These are phyloP conservation scores for Penicillium cosmopolitanum DNA, from an alignment of 495 filamentous ascomycete species.

Conservation along the genomic window DNA sequence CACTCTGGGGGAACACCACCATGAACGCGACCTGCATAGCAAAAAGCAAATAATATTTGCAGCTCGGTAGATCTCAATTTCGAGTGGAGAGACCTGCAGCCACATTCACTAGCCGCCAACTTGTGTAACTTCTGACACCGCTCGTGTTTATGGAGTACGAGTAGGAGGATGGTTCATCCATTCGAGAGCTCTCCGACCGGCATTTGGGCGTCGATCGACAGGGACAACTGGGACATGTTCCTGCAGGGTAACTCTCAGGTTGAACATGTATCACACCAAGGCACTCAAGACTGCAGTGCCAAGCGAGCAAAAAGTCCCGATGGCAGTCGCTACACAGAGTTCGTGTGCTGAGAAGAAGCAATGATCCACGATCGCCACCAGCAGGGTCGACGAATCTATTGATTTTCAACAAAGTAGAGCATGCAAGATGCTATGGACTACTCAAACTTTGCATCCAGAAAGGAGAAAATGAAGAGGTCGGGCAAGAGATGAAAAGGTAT, in stretches of 20 bases:
- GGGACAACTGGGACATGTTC: conserved; percentile 7
- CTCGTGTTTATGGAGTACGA: neutral
- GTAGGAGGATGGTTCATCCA: neutral
- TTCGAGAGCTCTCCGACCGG: neutral
- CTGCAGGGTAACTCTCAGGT: conserved; percentile 4
- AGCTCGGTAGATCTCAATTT: conserved; percentile 4
- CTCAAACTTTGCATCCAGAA: neutral
- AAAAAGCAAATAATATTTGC: neutral
- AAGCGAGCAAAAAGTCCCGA: neutral
- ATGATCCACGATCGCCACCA: conserved; percentile 10
- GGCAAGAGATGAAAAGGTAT: conserved; percentile 15
- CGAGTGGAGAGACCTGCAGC: neutral
- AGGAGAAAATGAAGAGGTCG: neutral
- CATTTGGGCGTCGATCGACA: conserved; percentile 9
- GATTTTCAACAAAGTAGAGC: neutral
- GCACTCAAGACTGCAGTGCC: neutral
- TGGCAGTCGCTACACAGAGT: neutral
- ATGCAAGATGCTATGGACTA: neutral
- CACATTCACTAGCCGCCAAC: neutral
- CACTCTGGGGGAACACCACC: neutral
- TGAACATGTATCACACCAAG: conserved; percentile 10
- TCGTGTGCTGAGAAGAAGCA: conserved; percentile 3
- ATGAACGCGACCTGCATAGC: neutral
- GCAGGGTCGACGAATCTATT: conserved; percentile 8
- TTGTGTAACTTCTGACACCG: conserved; percentile 1